Evolutionary conservation across 2,329 filamentous ascomycete species (phyloP).

Genomic region (Geosmithia morbida): DNA sequence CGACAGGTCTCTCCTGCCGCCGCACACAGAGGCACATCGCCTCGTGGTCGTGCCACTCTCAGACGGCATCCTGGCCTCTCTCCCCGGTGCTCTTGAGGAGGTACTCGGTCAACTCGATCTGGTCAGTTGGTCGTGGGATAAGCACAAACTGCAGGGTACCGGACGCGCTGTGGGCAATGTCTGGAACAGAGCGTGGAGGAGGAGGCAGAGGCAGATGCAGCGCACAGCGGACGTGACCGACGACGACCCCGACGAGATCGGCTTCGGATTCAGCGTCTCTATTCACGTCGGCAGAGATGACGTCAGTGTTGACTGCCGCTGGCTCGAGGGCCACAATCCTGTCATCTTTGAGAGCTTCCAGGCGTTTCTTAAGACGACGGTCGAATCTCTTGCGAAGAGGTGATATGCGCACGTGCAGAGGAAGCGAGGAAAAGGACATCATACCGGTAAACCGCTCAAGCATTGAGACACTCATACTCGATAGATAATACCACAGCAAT

Average conservation of each 20-base stretch:
- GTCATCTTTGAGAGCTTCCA: slow-evolving; percentile 77
- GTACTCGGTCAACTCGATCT: slow-evolving; percentile 43
- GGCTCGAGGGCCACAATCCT: slow-evolving; percentile 58
- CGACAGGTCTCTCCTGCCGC: slow-evolving; percentile 27
- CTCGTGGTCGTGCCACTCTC: slow-evolving; percentile 9
- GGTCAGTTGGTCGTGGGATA: slow-evolving; percentile 48
- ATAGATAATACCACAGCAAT: not conserved
- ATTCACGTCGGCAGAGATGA: slow-evolving; percentile 23
- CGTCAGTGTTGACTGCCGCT: slow-evolving; percentile 37
- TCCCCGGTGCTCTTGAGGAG: slow-evolving; percentile 20
- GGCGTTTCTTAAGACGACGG: slow-evolving; percentile 51
- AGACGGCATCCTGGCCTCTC: slow-evolving; percentile 6
- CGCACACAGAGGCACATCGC: slow-evolving; percentile 19
- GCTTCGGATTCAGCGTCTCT: slow-evolving; percentile 45
- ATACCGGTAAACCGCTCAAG: not conserved
- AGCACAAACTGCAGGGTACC: slow-evolving; percentile 34
- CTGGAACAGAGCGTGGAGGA: slow-evolving; percentile 62
- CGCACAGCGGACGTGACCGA: slow-evolving; percentile 6
- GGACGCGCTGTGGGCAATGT: slow-evolving; percentile 57
- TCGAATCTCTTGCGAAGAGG: not conserved
- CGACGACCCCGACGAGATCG: slow-evolving; percentile 14
- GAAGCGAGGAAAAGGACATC: not conserved
- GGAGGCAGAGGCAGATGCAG: slow-evolving; percentile 42
- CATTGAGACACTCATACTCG: not conserved
- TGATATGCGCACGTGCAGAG: not conserved